Evolutionary conservation across 306 rosid genomes (phyloP).

Genomic region (Pyrus communis): DNA sequence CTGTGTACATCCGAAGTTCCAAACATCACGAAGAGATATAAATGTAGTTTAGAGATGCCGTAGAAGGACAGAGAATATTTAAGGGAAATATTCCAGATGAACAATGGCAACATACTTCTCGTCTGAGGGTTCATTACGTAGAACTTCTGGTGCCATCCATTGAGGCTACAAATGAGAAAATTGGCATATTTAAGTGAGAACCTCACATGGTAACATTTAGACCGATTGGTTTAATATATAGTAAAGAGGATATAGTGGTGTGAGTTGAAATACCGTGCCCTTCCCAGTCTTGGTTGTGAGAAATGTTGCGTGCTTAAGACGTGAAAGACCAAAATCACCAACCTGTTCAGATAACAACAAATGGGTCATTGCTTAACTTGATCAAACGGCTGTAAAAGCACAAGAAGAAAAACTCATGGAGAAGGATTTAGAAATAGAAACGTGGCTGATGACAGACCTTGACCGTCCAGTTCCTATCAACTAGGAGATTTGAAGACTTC

Average conservation of each 20-base stretch:
- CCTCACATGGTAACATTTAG: background rate
- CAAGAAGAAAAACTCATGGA: slow-evolving; percentile 1
- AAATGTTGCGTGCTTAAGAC: slow-evolving; percentile 85
- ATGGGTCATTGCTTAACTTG: slow-evolving; percentile 6
- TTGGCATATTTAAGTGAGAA: background rate
- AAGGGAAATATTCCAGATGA: slow-evolving; percentile 1
- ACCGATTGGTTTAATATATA: background rate
- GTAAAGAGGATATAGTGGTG: slow-evolving; percentile 4
- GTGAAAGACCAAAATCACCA: slow-evolving; percentile 97
- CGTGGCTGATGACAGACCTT: slow-evolving; percentile 44
- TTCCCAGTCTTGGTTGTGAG: slow-evolving; percentile 92
- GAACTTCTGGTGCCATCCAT: slow-evolving; percentile 99
- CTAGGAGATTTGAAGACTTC: slow-evolving; percentile 92
- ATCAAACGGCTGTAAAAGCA: slow-evolving; percentile 1
- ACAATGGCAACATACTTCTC: slow-evolving; percentile 62
- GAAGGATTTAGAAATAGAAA: slow-evolving; percentile 3
- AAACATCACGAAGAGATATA: slow-evolving; percentile 13
- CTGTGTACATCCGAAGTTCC: slow-evolving; percentile 30
- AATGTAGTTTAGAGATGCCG: slow-evolving; percentile 6
- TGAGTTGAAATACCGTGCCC: slow-evolving; percentile 67
- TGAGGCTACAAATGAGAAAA: slow-evolving; percentile 69
- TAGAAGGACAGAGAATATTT: background rate
- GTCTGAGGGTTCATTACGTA: slow-evolving; percentile 93
- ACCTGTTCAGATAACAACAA: slow-evolving; percentile 46
- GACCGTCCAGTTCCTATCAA: slow-evolving; percentile 92